A percentile compares a stretch with the other conserved stretches of the same genome.
Evolutionary conservation across 2,329 filamentous ascomycete species (phyloP).

Genomic region (Emmonsiellopsis sp.): DNA sequence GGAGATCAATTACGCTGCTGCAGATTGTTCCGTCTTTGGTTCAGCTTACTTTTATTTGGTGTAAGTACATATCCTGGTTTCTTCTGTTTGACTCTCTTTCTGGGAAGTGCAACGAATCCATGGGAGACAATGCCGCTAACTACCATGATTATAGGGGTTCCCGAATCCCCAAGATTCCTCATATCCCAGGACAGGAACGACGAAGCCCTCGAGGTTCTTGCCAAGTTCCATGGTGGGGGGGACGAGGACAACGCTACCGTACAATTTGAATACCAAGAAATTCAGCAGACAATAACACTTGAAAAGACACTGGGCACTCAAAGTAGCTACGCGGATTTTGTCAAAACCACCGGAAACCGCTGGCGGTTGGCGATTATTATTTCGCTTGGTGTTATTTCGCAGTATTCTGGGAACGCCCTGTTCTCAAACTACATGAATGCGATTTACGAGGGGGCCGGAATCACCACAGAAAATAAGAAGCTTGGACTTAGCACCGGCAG

Average conservation of each 20-base stretch:
- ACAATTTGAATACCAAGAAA: slow-evolving; percentile 58
- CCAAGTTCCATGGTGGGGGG: slow-evolving; percentile 56
- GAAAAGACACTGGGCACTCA: slow-evolving; percentile 44
- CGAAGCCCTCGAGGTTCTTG: slow-evolving; percentile 52
- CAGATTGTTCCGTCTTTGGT: slow-evolving; percentile 54
- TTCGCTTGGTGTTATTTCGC: slow-evolving; percentile 57
- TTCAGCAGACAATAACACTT: slow-evolving; percentile 53
- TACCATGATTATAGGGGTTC: slow-evolving; percentile 2
- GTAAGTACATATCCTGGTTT: background rate
- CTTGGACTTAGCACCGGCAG: slow-evolving; percentile 20
- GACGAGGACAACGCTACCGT: slow-evolving; percentile 51
- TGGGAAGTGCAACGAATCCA: background rate
- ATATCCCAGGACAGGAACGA: slow-evolving; percentile 55
- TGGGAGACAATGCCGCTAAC: background rate
- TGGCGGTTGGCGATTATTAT: slow-evolving; percentile 55
- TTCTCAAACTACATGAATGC: slow-evolving; percentile 59
- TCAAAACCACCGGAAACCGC: slow-evolving; percentile 55
- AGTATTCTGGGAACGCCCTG: slow-evolving; percentile 59
- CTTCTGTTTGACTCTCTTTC: background rate
- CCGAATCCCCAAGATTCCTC: slow-evolving; percentile 57
- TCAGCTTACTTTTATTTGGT: slow-evolving; percentile 52
- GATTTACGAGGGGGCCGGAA: slow-evolving; percentile 54
- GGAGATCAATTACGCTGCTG: slow-evolving; percentile 56
- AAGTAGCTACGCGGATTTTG: slow-evolving; percentile 52
- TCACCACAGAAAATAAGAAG: slow-evolving; percentile 49